Conservation (phyloP, 179 eudicot species). For the Sideroxylon spinosum region DNA sequence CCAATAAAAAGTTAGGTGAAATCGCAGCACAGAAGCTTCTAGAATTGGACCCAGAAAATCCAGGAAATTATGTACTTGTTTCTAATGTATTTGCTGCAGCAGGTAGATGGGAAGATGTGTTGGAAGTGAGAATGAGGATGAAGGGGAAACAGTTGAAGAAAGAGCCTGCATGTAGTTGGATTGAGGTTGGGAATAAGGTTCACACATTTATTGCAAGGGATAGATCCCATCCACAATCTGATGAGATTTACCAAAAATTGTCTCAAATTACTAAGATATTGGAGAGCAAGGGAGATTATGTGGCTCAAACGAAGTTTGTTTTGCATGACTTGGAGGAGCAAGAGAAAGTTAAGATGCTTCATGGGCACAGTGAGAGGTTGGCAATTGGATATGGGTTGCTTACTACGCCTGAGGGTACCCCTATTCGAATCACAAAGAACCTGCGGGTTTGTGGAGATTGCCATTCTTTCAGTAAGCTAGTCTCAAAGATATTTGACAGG, state of each 20-base stretch:
- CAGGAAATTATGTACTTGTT: conserved; percentile 70
- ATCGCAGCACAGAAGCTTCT: conserved; percentile 63
- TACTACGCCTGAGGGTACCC: conserved; percentile 37
- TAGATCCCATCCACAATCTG: conserved; percentile 56
- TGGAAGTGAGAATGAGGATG: conserved; percentile 58
- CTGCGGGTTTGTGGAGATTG: conserved; percentile 88
- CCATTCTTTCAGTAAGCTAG: conserved; percentile 62
- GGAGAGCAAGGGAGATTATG: conserved; percentile 60
- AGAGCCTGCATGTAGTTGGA: conserved; percentile 94
- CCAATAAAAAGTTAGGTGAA: conserved; percentile 48
- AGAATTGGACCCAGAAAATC: conserved; percentile 59
- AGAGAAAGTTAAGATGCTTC: conserved; percentile 58
- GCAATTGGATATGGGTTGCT: conserved; percentile 79
- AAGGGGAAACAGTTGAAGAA: conserved; percentile 65
- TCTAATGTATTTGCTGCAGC: conserved; percentile 66
- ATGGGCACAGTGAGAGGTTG: conserved; percentile 79
- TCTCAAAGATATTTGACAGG: conserved; percentile 47
- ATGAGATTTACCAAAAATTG: conserved; percentile 49
- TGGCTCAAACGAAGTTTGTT: conserved; percentile 55
- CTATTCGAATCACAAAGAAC: conserved; percentile 74
- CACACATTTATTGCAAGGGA: conserved; percentile 72
- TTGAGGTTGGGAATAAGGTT: conserved; percentile 57
- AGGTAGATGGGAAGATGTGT: conserved; percentile 74
- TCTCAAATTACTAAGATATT: conserved; percentile 37
- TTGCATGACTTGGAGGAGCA: conserved; percentile 67